Evolutionary conservation across 306 rosid genomes (phyloP), one percentile per base, ranked within the genome.

Genomic region (Dryas alaskensis): DNA sequence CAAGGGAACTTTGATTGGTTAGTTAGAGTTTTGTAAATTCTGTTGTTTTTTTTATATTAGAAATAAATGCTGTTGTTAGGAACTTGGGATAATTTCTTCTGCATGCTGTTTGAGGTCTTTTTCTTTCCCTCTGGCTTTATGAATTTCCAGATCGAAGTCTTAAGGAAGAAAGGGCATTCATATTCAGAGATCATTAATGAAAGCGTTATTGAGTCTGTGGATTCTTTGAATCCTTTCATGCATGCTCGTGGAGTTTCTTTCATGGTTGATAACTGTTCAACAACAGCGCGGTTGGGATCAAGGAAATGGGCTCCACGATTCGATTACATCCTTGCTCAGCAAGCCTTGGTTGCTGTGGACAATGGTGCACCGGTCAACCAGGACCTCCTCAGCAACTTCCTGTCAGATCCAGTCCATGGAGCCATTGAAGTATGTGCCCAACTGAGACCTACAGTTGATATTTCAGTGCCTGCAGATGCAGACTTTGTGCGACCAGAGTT

Each of bases 161-260:
- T 94, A 86, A 90, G 97, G 95, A 92, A 88, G 86, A 94, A 94
- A 61, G 98, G 99, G 25, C 99, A 94, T 79, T 92, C 99, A 1
- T 94, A 94, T 85, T 92, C 98, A 0, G 99, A 94, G 84, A 94
- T 94, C 79, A 92, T 94, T 46, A 94, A 94, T 14, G 99, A 94
- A 85, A 94, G 99, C 69, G 96, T 94, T 81, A 94, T 94, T 0
- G 99, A 94, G 77, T 78, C 99, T 0, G 99, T 94, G 53, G 99
- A 94, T 74, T 94, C 99, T 54, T 73, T 94, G 89, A 94, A 94
- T 68, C 99, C 99, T 50, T 94, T 94, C 82, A 94, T 94, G 99
- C 99, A 94, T 68, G 99, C 99, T 17, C 96, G 99, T n/a, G 99
- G 99, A 62, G 96, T 94, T 72, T 82, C 99, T 11, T 94, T 94